Evolutionary conservation across 116 monocot species (phyloP), one percentile per base, ranked within the genome.

Genomic region (Iris pallida): DNA sequence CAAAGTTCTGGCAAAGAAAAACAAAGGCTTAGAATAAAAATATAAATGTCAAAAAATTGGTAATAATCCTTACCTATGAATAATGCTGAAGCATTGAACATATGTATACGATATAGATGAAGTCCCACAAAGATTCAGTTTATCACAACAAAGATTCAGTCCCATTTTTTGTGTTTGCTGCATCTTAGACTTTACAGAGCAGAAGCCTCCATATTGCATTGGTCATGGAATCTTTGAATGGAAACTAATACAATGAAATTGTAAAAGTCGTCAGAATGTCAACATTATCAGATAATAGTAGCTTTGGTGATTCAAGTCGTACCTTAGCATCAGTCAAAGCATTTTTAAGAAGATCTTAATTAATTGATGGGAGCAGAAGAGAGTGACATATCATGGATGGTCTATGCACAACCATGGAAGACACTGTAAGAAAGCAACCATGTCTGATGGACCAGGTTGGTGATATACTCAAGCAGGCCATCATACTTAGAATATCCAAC

Each of bases 281-380:
- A n/a, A n/a, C n/a, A n/a, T n/a, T n/a, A n/a, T n/a, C n/a, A n/a
- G n/a, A n/a, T n/a, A n/a, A n/a, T n/a, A n/a, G n/a, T n/a, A n/a
- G n/a, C n/a, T n/a, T n/a, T n/a, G n/a, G n/a, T n/a, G n/a, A n/a
- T n/a, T n/a, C n/a, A n/a, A n/a, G n/a, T 12, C 17, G n/a, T 80
- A 97, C 96, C 92, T 97, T 97, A 66, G 92, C 96, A 80, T 97
- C 96, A 72, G 79, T 81, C 44, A 92, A 71, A 42, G 85, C 78
- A 71, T 51, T 73, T 65, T 72, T 86, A 47, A 90, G 75, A 74
- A 68, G 75, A 64, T 77, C 72, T 12, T 85, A n/a, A n/a, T n/a
- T 20, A 61, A 92, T 51, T 45, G 85, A 77, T 57, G 69, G 72
- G 51, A 87, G 81, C 6, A 76, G 44, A 60, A 75, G 51, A 18